Base-by-base conservation (phyloP, 805 yeast genomes). In the Metschnikowia lachancei region DNA sequence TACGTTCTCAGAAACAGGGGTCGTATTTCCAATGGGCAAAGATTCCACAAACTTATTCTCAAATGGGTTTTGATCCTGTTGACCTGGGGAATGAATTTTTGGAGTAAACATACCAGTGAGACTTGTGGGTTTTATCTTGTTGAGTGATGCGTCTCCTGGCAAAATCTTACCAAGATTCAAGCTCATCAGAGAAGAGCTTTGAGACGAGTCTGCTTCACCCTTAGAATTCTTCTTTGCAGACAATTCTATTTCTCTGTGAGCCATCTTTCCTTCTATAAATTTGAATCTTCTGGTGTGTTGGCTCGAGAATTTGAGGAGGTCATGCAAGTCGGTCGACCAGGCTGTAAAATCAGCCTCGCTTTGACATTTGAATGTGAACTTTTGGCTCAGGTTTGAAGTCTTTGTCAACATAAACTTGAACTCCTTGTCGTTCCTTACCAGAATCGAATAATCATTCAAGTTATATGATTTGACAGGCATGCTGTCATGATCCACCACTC, bases 321-420 rank as follows among this genome's bases (percentile, higher is more conserved):
- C 82, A 26, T 67, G 64, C 37, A 83, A 62, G 58, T 82, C 85
- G 24, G 70, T 73, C 30, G 69, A 63, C 88, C 88, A 83, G 52
- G 70, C 72, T 20, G 58, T 59, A 41, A 75, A 75, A 42, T 78
- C 78, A 30, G 63, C 68, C 13, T 54, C 62, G 22, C 67, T 69
- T 50, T 73, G 57, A 62, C 83, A 65, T 65, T 74, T 67, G 60
- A 77, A 77, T 1, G 72, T 66, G 39, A 57, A 55, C 54, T 66
- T 70, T 26, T 65, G 66, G 16, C 59, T 49, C 16, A 55, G 46
- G 46, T 64, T 62, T 11, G 65, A 55, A 17, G 50, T 56, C 50
- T 63, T 65, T 19, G 58, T 50, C 44, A 72, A 54, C 19, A 65
- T 59, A 45, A 72, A 70, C 52, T 70, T 72, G 49, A 62, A 61